phyloP scores from a whole-genome alignment of 257 asterid genomes.

The Salvia splendens region DNA sequence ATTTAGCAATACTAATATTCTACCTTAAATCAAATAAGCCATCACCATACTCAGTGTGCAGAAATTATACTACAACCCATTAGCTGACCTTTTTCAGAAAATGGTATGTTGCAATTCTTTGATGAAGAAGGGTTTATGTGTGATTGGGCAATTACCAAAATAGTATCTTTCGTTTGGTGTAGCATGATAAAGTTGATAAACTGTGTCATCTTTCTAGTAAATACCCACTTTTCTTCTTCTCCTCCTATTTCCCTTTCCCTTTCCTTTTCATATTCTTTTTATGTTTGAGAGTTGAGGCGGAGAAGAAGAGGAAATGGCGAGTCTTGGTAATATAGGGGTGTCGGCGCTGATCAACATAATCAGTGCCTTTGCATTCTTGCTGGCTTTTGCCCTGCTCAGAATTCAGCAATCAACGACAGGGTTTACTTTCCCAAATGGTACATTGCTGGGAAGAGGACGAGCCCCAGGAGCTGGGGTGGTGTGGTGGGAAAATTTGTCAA shows the following conservation, averaged over 20 bases:
- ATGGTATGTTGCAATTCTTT: too few species aligned
- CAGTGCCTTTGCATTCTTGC: conserved; percentile 71
- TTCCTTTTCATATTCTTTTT: conserved; percentile 20
- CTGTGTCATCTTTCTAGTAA: conserved; percentile 27
- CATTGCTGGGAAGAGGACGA: conserved; percentile 71
- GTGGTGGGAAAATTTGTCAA: conserved; percentile 79
- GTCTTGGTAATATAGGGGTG: conserved; percentile 84
- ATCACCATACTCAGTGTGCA: conserved; percentile 25
- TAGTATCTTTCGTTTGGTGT: conserved; percentile 1
- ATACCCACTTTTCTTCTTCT: conserved; percentile 30
- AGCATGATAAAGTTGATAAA: conserved; percentile 13
- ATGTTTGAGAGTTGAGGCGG: background rate
- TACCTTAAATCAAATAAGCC: background rate
- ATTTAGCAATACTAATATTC: background rate
- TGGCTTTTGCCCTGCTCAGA: conserved; percentile 90
- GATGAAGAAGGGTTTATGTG: background rate
- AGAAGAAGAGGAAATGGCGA: conserved; percentile 59
- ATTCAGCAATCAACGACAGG: conserved; percentile 90
- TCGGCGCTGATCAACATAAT: conserved; percentile 81
- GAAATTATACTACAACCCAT: background rate
- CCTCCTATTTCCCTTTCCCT: background rate
- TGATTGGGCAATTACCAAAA: background rate
- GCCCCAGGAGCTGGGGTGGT: conserved; percentile 64
- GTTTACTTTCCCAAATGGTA: conserved; percentile 98
- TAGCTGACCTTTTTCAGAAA: conserved; percentile 22